Conservation (phyloP, 169 alveolate genomes). For the Plasmodium vivax region DNA sequence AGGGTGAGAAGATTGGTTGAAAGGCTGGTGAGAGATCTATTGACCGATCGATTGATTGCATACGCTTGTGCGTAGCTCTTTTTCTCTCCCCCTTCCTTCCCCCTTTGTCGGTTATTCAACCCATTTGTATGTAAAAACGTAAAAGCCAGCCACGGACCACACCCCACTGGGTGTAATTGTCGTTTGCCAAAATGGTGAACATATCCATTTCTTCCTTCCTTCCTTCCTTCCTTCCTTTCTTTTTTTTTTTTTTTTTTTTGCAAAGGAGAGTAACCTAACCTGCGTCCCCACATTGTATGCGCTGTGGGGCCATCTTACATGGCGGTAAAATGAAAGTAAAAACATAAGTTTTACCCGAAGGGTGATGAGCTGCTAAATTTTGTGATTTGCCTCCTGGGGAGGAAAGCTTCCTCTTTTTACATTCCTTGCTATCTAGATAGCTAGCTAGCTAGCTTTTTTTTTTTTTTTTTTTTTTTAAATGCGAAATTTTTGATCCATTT, state of each 20-base stretch:
- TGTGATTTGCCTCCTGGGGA: not conserved
- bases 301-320: not conserved
- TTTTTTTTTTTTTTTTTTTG: not conserved
- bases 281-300: not conserved
- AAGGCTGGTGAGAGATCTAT: too few species aligned
- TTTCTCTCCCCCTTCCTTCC: not conserved
- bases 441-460: not conserved
- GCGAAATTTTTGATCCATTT: not conserved
- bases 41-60: not conserved
- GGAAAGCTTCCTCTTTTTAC: not conserved
- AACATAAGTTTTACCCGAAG: not conserved
- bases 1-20: not conserved
- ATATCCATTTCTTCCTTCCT: not conserved
- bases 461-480: not conserved
- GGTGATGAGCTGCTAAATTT: not conserved
- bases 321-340: not conserved
- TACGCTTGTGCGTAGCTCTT: not conserved
- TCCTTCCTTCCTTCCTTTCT: not conserved
- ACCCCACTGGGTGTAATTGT: conserved; percentile 6
- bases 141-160: not conserved
- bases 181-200: not conserved
- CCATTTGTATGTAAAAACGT: not conserved
- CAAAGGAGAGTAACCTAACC: not conserved
- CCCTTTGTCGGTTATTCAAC: not conserved
- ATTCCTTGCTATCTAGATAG: not conserved